These are phyloP conservation scores for Luffa aegyptiaca DNA, from an alignment of 306 rosid species.

Conservation along the genomic window DNA sequence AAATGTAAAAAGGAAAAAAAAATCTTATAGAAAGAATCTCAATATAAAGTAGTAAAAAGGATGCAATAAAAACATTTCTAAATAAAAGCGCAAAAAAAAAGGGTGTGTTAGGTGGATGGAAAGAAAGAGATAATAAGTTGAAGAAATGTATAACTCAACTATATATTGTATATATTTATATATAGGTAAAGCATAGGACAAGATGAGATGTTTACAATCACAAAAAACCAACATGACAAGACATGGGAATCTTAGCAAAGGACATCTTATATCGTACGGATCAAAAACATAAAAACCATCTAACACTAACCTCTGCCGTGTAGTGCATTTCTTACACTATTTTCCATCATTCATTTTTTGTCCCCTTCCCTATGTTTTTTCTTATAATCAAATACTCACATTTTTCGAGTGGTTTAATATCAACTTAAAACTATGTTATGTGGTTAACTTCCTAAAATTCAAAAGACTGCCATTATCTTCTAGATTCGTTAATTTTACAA, in stretches of 20 bases:
- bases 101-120: neutral
- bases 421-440: too few species aligned
- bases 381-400: neutral
- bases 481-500: too few species aligned
- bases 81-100: neutral
- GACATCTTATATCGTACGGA: slow-evolving; percentile 7
- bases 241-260: neutral
- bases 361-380: neutral
- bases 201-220: neutral
- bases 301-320: neutral
- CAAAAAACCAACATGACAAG: slow-evolving; percentile 1
- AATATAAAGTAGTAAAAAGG: neutral
- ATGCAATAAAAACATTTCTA: neutral
- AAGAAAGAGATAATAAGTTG: neutral
- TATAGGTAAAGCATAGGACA: neutral
- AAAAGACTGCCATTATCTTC: neutral
- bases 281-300: neutral
- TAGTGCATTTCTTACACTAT: neutral
- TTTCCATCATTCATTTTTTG: neutral
- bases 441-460: neutral
- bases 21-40: neutral
- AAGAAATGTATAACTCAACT: neutral
- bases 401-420: too few species aligned
- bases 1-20: neutral
- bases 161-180: neutral